These are phyloP conservation scores for Dacryopinax primogenitus DNA, from an alignment of 768 basidiomycete species.

Conservation along the genomic window DNA sequence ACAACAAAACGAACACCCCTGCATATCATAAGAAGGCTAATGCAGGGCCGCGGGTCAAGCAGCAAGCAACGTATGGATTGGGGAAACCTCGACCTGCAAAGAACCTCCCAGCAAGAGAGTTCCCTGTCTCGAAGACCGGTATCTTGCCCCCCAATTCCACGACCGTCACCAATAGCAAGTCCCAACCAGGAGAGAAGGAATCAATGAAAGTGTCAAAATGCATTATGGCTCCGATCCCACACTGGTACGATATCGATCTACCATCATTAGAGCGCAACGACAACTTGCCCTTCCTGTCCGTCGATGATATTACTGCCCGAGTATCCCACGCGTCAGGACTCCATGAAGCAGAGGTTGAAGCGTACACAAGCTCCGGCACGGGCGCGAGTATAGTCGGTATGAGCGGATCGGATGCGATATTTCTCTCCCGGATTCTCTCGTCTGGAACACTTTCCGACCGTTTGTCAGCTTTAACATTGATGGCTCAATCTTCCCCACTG, in stretches of 20 bases:
- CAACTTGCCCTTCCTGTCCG: slow-evolving; percentile 12
- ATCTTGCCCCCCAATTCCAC: not conserved
- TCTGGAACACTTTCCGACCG: slow-evolving; percentile 87
- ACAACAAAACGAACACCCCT: too few relatives aligned
- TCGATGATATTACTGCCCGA: slow-evolving; percentile 18
- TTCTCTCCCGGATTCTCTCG: slow-evolving; percentile 72
- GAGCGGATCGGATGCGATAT: slow-evolving; percentile 58
- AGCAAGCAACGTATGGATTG: not conserved
- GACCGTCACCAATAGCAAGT: not conserved
- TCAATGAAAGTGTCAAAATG: slow-evolving; percentile 10
- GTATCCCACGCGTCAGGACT: slow-evolving; percentile 12
- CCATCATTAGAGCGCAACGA: slow-evolving; percentile 20
- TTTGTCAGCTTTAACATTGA: slow-evolving; percentile 75
- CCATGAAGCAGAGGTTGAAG: slow-evolving; percentile 5
- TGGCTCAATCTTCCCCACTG: slow-evolving; percentile 69
- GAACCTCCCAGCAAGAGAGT: not conserved
- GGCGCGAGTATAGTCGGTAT: slow-evolving; percentile 11
- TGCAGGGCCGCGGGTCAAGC: too few relatives aligned
- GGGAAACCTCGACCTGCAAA: not conserved
- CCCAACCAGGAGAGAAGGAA: slow-evolving; percentile 9
- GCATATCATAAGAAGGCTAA: too few relatives aligned
- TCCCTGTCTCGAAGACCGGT: not conserved
- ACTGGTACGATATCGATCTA: slow-evolving; percentile 21
- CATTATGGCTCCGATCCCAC: slow-evolving; percentile 18
- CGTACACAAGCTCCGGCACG: not conserved